Conservation (phyloP, 306 rosid species). For the Chamaecrista fasciculata region DNA sequence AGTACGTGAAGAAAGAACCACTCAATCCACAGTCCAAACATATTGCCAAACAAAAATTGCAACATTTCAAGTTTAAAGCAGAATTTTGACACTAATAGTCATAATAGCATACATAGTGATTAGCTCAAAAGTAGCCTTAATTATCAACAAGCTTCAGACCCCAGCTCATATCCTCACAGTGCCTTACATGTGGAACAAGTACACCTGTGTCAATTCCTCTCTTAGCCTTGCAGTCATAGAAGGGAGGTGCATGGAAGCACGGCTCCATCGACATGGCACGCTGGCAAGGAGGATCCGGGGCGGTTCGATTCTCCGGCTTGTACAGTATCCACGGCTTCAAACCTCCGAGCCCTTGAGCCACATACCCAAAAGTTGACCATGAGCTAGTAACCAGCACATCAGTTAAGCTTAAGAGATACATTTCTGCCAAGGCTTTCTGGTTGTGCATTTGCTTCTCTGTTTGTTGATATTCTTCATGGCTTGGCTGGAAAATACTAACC, state of each 20-base stretch:
- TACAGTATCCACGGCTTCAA: constrained; percentile 70
- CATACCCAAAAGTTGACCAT: constrained; percentile 85
- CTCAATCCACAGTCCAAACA: too few species aligned
- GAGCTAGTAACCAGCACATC: constrained; percentile 64
- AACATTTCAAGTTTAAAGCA: background rate
- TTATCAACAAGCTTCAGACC: constrained; percentile 70
- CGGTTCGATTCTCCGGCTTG: constrained; percentile 62
- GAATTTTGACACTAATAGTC: background rate
- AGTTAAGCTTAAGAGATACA: constrained; percentile 64
- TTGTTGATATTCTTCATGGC: constrained; percentile 75
- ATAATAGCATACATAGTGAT: background rate
- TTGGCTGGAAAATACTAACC: constrained; percentile 61
- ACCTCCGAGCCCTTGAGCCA: constrained; percentile 76
- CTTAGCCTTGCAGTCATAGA: constrained; percentile 76
- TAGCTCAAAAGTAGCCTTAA: constrained; percentile 12
- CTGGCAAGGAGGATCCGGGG: constrained; percentile 57
- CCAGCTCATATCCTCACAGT: constrained; percentile 88
- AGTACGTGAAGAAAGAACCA: background rate
- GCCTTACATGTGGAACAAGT: constrained; percentile 66
- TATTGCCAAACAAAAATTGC: constrained; percentile 37
- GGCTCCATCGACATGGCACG: constrained; percentile 82
- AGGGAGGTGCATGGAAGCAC: constrained; percentile 77
- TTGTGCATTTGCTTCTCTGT: constrained; percentile 64
- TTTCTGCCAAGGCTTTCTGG: constrained; percentile 70
- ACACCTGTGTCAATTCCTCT: constrained; percentile 59